Conservation (phyloP, 148 eudicot genomes). For the Chenopodium album region DNA sequence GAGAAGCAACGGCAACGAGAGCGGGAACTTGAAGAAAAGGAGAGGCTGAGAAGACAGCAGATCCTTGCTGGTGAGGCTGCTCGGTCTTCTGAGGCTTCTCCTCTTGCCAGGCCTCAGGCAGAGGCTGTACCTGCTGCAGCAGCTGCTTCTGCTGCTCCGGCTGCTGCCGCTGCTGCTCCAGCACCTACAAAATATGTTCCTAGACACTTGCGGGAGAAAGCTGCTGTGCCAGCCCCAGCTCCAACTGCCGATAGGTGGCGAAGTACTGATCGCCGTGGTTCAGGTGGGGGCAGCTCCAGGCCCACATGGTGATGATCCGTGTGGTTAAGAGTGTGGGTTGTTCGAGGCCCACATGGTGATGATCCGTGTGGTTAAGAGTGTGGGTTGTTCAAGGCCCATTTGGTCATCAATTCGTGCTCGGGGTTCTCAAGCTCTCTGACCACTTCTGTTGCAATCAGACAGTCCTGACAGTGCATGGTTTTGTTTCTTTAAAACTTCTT, state of each 20-base stretch:
- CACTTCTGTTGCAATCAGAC: background rate
- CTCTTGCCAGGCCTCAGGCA: constrained; percentile 23
- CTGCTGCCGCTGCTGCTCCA: constrained; percentile 28
- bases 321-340: constrained; percentile 24
- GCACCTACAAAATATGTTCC: constrained; percentile 71
- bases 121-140: constrained; percentile 36
- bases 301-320: background rate
- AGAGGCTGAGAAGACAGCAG: constrained; percentile 48
- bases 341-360: background rate
- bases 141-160: constrained; percentile 31
- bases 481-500: background rate
- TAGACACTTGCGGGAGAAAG: constrained; percentile 28
- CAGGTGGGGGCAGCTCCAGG: background rate
- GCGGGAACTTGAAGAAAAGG: constrained; percentile 78
- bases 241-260: background rate
- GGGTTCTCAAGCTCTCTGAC: constrained; percentile 15
- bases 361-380: constrained; percentile 22
- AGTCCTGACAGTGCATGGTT: background rate
- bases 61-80: constrained; percentile 43
- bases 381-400: constrained; percentile 29
- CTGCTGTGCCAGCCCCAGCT: constrained; percentile 30
- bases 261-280: constrained; percentile 11
- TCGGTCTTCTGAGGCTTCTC: constrained; percentile 30
- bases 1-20: constrained; percentile 86
- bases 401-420: constrained; percentile 50